phyloP scores from a whole-genome alignment of 2,329 filamentous ascomycete genomes.

The Trichoderma sp. region DNA sequence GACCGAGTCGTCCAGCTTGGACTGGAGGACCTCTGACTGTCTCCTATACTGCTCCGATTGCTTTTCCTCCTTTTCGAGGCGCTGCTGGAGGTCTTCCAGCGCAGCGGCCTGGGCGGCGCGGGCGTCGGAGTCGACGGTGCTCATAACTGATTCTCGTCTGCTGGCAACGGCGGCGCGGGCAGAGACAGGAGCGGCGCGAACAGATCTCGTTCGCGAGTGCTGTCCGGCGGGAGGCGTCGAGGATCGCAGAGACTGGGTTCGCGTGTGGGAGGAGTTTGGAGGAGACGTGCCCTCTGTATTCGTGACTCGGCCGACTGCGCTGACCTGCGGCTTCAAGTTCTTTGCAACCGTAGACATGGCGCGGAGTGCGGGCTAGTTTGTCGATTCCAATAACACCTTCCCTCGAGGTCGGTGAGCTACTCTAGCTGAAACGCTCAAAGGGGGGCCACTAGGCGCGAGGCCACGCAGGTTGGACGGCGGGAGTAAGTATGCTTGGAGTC shows the following conservation, averaged over 20 bases:
- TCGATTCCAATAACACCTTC: conserved; percentile 4
- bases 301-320: conserved; percentile 52
- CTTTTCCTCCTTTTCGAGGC: conserved; percentile 78
- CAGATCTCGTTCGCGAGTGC: conserved; percentile 63
- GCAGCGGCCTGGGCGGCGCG: conserved; percentile 78
- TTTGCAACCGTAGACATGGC: conserved; percentile 58
- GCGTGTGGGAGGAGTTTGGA: conserved; percentile 45
- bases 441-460: conserved; percentile 22
- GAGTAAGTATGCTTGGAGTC: conserved; percentile 23
- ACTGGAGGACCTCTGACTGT: conserved; percentile 82
- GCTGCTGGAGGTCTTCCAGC: conserved; percentile 82
- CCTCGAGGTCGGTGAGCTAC: conserved; percentile 23
- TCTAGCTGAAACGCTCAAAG: conserved; percentile 19
- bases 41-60: conserved; percentile 79
- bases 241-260: conserved; percentile 46
- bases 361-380: neutral
- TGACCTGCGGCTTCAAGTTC: conserved; percentile 50
- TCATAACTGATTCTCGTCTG: conserved; percentile 56
- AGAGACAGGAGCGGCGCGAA: conserved; percentile 70
- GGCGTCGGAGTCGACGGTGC: conserved; percentile 68
- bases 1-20: conserved; percentile 81
- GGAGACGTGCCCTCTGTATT: conserved; percentile 44
- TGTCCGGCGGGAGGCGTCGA: conserved; percentile 48
- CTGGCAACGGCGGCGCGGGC: conserved; percentile 72
- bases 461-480: conserved; percentile 9